Base-by-base conservation (phyloP, 2,329 filamentous ascomycete genomes). In the Stagonosporopsis tanaceti region DNA sequence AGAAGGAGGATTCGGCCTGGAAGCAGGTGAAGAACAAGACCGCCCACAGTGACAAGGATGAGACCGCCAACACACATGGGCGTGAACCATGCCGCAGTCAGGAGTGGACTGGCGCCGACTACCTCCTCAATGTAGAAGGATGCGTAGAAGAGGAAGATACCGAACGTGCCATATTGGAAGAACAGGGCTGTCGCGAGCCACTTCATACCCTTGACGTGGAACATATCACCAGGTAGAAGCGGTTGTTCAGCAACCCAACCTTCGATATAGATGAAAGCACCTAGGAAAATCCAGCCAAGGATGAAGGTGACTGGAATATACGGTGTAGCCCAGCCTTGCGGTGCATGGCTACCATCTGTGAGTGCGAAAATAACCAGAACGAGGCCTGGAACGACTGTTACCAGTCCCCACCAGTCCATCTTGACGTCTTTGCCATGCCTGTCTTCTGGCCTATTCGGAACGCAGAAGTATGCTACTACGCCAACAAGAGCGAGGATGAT, bases 361-460 rank as follows among this genome's bases (percentile, higher is more conserved):
- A 95, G 84, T 0, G 90, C 89, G 66, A 88, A 94, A 0, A 92
- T 88, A 8, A 92, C 80, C 25, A 95, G 80, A 2, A 90, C 81
- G 12, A 93, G 74, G 0, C 88, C 90, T 7, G 75, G 70, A 1
- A 77, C 66, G 8, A 77, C 70, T 6, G 73, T 76, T 0, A 66
- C 54, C 3, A 73, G 66, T 11, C 75, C 75, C 60, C 65, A 63
- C 75, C 75, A 77, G 48, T 77, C 75, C 75, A 77, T 77, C 53
- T 66, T 73, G 6, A 74, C 54, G 0, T 42, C 59, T 15, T 57
- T 55, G 22, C 60, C 55, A 24, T 61, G 39, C 34, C 50, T 50
- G 22, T 59, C 57, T 14, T 62, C 52, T 20, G 45, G 57, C 17
- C 64, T 58, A 11, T 67, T 69, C 6, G 73, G 74, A 7, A 73